phyloP scores from a whole-genome alignment of 169 alveolate species.

The Cryptosporidium sp. region DNA sequence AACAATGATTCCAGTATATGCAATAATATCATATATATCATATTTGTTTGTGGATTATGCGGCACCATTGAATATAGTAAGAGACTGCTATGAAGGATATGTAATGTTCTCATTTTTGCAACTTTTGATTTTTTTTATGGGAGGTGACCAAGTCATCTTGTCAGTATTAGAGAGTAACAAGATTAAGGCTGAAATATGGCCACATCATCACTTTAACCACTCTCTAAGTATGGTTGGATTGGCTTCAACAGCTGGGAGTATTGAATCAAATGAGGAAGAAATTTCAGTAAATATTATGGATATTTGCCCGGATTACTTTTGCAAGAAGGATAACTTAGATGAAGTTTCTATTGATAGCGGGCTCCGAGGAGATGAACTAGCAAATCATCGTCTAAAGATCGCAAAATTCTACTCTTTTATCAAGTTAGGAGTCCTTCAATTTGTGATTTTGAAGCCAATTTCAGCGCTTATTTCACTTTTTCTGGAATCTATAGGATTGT shows the following conservation, averaged over 20 bases:
- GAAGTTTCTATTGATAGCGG: neutral
- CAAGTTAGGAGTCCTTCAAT: conserved; percentile 64
- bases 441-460: conserved; percentile 52
- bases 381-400: conserved; percentile 14
- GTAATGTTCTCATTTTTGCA: conserved; percentile 65
- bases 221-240: neutral
- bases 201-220: conserved; percentile 40
- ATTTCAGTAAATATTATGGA: conserved; percentile 19
- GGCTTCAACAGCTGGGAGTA: conserved; percentile 4
- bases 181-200: conserved; percentile 52
- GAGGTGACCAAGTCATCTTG: conserved; percentile 42
- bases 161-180: conserved; percentile 30
- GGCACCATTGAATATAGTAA: conserved; percentile 20
- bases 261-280: conserved; percentile 6
- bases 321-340: conserved; percentile 8
- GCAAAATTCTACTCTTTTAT: conserved; percentile 55
- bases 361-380: neutral
- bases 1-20: conserved; percentile 76
- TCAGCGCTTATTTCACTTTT: conserved; percentile 41
- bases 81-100: conserved; percentile 73
- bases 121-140: conserved; percentile 31
- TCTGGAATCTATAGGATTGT: conserved; percentile 44
- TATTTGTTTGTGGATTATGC: conserved; percentile 31
- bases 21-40: conserved; percentile 42
- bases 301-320: conserved; percentile 9